Evolutionary conservation across 2,329 filamentous ascomycete species (phyloP).

Genomic region (Colletotrichum sp.): DNA sequence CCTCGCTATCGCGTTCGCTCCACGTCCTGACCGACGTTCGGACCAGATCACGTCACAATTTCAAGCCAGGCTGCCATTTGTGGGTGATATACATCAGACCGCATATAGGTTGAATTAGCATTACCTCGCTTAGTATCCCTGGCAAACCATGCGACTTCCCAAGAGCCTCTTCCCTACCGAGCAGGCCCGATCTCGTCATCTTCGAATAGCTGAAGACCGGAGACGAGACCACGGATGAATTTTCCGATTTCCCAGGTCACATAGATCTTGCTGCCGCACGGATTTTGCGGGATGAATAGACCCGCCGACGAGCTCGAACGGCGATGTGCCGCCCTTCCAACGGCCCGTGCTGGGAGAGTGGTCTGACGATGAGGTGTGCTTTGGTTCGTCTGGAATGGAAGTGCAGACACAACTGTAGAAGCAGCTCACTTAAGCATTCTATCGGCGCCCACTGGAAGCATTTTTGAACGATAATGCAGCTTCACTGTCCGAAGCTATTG

Average conservation of each 20-base stretch:
- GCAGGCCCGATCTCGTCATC: not conserved
- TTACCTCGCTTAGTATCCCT: not conserved
- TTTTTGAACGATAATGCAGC: not conserved
- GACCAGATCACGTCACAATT: not conserved
- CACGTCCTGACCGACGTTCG: not conserved
- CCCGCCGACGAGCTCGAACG: not conserved
- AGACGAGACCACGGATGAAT: not conserved
- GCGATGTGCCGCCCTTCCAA: not conserved
- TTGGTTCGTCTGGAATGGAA: not conserved
- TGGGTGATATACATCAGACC: no score
- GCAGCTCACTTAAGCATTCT: not conserved
- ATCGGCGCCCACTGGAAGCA: not conserved
- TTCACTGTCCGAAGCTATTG: not conserved
- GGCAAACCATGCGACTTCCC: not conserved
- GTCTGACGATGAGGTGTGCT: not conserved
- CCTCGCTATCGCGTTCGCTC: not conserved
- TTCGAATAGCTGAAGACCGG: not conserved
- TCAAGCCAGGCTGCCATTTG: not conserved
- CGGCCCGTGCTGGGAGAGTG: not conserved
- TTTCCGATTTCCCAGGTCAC: not conserved
- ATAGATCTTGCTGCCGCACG: not conserved
- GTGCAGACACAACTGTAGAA: not conserved
- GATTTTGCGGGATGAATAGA: not conserved
- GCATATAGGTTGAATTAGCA: not conserved
- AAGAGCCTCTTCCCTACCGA: not conserved